Evolutionary conservation across 208 protist genomes (phyloP).

Genomic region (Leishmania guyanensis): DNA sequence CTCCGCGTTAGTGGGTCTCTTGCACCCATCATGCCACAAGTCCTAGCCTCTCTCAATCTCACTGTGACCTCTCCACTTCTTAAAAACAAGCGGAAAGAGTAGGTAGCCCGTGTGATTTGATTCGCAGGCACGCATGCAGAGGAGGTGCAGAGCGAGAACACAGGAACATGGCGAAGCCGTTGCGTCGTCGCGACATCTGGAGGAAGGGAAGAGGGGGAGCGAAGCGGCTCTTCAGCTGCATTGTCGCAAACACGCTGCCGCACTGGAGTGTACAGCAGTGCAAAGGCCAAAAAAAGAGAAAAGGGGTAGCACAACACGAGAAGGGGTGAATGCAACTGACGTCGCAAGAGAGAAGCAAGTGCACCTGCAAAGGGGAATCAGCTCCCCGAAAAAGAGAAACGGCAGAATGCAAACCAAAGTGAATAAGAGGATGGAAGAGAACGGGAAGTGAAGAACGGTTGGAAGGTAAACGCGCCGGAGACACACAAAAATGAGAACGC

Average conservation of each 20-base stretch:
- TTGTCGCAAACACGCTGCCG: neutral
- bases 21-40: neutral
- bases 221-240: neutral
- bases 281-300: neutral
- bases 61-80: neutral
- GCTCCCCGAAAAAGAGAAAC: no score
- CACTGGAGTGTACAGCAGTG: neutral
- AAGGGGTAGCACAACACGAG: neutral
- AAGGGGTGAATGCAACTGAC: neutral
- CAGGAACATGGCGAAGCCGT: neutral
- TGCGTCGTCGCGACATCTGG: neutral
- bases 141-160: neutral
- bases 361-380: no score
- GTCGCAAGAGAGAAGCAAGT: neutral
- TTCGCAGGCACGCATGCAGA: neutral
- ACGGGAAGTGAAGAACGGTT: neutral
- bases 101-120: neutral
- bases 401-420: no score
- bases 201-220: neutral
- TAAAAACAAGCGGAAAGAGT: neutral
- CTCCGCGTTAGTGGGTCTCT: neutral
- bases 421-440: neutral
- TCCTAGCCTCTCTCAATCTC: neutral
- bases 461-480: neutral
- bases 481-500: neutral